phyloP scores from a whole-genome alignment of 352 stramenopile species.

The Blastocystis sp. region DNA sequence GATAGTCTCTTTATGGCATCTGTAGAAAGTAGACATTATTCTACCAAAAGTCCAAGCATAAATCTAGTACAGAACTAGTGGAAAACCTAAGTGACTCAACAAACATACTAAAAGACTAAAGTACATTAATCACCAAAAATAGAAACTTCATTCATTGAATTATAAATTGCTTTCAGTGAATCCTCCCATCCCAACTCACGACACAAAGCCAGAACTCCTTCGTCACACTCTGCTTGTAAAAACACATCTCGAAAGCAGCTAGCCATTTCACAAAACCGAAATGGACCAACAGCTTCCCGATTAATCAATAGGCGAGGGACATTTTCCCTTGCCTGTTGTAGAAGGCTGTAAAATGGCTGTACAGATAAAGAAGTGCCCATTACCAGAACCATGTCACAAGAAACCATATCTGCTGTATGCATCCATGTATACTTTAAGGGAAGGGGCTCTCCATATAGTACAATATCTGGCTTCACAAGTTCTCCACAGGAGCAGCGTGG shows the following conservation, averaged over 20 bases:
- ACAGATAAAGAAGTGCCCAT: conserved; percentile 96
- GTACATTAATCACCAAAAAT: background rate
- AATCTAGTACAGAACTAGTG: no score
- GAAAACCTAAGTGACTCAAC: no score
- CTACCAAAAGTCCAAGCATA: no score
- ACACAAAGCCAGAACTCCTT: conserved; percentile 77
- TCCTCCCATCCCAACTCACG: conserved; percentile 73
- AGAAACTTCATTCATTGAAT: background rate
- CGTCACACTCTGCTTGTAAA: conserved; percentile 79
- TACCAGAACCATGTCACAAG: conserved; percentile 90
- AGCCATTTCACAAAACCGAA: conserved; percentile 72
- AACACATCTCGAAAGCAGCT: conserved; percentile 75
- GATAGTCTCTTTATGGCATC: no score
- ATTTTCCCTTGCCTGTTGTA: conserved; percentile 77
- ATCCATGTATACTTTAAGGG: conserved; percentile 79
- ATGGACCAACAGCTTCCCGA: conserved; percentile 75
- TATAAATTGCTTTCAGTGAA: background rate
- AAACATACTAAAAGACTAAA: background rate
- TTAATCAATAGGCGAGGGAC: conserved; percentile 85
- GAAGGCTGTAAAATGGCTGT: conserved; percentile 84
- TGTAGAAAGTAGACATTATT: no score
- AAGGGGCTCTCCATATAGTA: conserved; percentile 92
- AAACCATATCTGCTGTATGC: conserved; percentile 77
- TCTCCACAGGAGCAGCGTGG: conserved; percentile 77
- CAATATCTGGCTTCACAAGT: conserved; percentile 92